These are phyloP conservation scores for Excoecaria agallocha DNA, from an alignment of 345 rosid genomes.

Conservation along the genomic window DNA sequence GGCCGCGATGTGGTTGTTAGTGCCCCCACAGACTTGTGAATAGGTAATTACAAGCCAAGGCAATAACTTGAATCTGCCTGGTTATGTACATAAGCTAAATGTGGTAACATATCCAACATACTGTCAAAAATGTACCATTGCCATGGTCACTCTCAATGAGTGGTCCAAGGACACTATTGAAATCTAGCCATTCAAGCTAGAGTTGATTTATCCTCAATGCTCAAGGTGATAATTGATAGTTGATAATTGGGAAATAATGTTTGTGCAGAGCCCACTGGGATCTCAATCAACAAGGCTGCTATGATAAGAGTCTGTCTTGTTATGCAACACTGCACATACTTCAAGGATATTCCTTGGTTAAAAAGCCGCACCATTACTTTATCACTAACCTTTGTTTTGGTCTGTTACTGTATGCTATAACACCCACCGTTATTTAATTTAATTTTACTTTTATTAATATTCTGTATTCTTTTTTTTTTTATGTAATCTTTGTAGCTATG, in stretches of 20 bases:
- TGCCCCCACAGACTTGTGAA: conserved; percentile 49
- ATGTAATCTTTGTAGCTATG: no score
- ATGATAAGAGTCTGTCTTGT: conserved; percentile 15
- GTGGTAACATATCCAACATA: no score
- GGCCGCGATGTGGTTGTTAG: conserved; percentile 50
- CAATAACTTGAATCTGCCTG: neutral
- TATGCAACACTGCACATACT: no score
- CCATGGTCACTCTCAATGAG: conserved; percentile 8
- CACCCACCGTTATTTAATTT: no score
- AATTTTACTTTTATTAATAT: no score
- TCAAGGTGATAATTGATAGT: conserved; percentile 15
- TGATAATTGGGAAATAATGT: conserved; percentile 8
- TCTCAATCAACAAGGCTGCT: conserved; percentile 31
- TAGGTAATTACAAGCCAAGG: conserved; percentile 4
- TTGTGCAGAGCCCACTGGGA: conserved; percentile 34
- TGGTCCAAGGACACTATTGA: neutral
- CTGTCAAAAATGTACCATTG: conserved; percentile 9
- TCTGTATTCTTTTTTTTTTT: no score
- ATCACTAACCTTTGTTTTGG: no score
- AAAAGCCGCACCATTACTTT: no score
- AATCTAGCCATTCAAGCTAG: neutral
- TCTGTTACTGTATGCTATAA: no score
- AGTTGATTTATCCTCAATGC: conserved; percentile 8
- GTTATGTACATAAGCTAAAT: conserved; percentile 2
- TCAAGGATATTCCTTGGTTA: no score